phyloP scores from a whole-genome alignment of 768 basidiomycete genomes.

The Atractiella rhizophila region DNA sequence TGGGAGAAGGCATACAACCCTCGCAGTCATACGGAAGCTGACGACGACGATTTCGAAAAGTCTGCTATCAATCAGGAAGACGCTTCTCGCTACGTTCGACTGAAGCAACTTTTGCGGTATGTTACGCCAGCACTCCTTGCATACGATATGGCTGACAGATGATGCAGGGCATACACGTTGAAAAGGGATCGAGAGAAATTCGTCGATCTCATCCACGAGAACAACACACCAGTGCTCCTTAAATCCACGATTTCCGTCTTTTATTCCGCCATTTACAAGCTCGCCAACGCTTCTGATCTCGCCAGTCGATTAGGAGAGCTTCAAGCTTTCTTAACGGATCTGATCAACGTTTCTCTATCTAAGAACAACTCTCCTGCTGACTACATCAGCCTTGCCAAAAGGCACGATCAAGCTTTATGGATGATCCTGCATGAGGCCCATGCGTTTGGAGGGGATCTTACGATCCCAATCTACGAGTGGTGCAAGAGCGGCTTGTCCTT shows the following conservation, averaged over 20 bases:
- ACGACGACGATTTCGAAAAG: too few species aligned
- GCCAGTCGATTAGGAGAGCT: constrained; percentile 8
- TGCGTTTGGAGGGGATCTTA: background rate
- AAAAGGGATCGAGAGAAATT: constrained; percentile 11
- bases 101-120: too few species aligned
- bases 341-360: background rate
- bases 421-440: constrained; percentile 11
- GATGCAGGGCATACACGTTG: constrained; percentile 8
- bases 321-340: constrained; percentile 10
- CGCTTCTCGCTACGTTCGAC: too few species aligned
- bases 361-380: constrained; percentile 6
- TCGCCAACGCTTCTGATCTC: constrained; percentile 9
- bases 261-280: constrained; percentile 10
- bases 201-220: constrained; percentile 6
- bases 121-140: too few species aligned
- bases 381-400: constrained; percentile 7
- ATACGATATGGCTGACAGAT: too few species aligned
- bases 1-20: too few species aligned
- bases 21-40: too few species aligned
- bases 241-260: constrained; percentile 7
- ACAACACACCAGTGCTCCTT: constrained; percentile 4
- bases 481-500: constrained; percentile 6
- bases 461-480: constrained; percentile 9
- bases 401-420: constrained; percentile 11
- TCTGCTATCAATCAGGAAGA: too few species aligned